A percentile compares a stretch with the other conserved stretches of the same genome.
Evolutionary conservation across 2,329 filamentous ascomycete species (phyloP).

Genomic region (Trichoderma endophyticum): DNA sequence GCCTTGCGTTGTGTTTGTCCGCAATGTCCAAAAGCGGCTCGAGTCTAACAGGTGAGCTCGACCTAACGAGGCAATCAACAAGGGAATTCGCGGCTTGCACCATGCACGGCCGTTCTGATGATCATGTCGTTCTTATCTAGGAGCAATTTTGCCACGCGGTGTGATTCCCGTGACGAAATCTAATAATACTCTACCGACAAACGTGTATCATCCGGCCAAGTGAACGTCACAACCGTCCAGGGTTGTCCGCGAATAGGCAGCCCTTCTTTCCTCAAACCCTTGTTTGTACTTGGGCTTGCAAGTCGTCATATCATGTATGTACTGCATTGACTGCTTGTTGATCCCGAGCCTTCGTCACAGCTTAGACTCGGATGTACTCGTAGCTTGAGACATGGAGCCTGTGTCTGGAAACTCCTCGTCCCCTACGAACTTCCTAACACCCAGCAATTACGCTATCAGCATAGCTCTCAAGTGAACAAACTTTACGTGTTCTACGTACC

Average conservation of each 20-base stretch:
- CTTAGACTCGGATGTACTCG: constrained; percentile 28
- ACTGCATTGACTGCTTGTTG: background rate
- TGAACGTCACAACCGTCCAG: background rate
- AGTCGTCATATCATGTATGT: background rate
- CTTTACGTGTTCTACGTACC: constrained; percentile 51
- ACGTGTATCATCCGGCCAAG: background rate
- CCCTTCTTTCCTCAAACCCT: background rate
- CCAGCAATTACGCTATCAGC: constrained; percentile 26
- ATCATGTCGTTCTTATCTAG: background rate
- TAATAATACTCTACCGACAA: constrained; percentile 9
- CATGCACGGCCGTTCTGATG: background rate
- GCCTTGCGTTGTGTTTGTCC: background rate
- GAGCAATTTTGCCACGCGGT: background rate
- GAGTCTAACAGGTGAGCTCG: background rate
- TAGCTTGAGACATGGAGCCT: constrained; percentile 34
- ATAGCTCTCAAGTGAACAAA: background rate
- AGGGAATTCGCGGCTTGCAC: background rate
- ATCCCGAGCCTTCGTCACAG: constrained; percentile 25
- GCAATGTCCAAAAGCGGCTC: background rate
- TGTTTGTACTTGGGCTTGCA: background rate
- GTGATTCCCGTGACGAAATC: background rate
- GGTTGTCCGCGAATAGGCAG: background rate
- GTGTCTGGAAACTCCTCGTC: constrained; percentile 53
- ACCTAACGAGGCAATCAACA: background rate
- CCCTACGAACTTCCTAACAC: constrained; percentile 52